Evolutionary conservation across 1,284 basidiomycete species (phyloP).

Genomic region (Ustilago hordei): DNA sequence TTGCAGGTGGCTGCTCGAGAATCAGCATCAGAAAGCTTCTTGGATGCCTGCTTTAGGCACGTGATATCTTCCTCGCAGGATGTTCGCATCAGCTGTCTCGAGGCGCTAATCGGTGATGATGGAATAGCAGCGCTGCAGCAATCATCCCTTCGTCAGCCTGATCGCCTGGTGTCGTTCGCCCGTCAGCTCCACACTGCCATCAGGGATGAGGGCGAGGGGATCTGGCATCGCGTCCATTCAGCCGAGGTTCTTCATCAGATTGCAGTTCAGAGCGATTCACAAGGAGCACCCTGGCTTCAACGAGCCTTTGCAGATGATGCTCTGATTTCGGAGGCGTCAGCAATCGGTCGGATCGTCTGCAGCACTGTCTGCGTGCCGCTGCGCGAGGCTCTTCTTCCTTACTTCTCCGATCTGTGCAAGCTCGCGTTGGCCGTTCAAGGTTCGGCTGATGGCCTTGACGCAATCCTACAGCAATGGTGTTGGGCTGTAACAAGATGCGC

Average conservation of each 20-base stretch:
- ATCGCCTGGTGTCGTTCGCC: slow-evolving; percentile 9
- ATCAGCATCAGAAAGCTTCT: slow-evolving; percentile 8
- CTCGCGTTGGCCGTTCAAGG: slow-evolving; percentile 5
- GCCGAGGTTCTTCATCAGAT: slow-evolving; percentile 35
- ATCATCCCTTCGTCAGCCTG: slow-evolving; percentile 14
- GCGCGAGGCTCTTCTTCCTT: slow-evolving; percentile 57
- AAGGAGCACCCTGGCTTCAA: slow-evolving; percentile 19
- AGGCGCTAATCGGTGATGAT: slow-evolving; percentile 39
- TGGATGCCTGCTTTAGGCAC: slow-evolving; percentile 24
- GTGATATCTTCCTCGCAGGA: slow-evolving; percentile 17
- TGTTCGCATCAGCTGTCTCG: slow-evolving; percentile 36
- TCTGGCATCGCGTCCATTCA: slow-evolving; percentile 49
- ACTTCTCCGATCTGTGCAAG: slow-evolving; percentile 44
- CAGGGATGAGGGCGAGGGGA: slow-evolving; percentile 27
- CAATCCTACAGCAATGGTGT: slow-evolving; percentile 28
- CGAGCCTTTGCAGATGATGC: slow-evolving; percentile 9
- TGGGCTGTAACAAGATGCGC: slow-evolving; percentile 34
- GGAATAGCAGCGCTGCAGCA: slow-evolving; percentile 24
- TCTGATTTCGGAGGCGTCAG: slow-evolving; percentile 10
- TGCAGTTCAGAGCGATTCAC: slow-evolving; percentile 8
- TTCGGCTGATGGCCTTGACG: neutral
- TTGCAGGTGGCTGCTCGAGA: slow-evolving; percentile 24
- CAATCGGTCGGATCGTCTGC: slow-evolving; percentile 21
- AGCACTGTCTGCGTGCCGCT: slow-evolving; percentile 41
- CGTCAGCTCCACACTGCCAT: slow-evolving; percentile 31